Evolutionary conservation across 2,329 filamentous ascomycete species (phyloP), one percentile per base, ranked within the genome.

Genomic region (Cladophialophora chaetospira): DNA sequence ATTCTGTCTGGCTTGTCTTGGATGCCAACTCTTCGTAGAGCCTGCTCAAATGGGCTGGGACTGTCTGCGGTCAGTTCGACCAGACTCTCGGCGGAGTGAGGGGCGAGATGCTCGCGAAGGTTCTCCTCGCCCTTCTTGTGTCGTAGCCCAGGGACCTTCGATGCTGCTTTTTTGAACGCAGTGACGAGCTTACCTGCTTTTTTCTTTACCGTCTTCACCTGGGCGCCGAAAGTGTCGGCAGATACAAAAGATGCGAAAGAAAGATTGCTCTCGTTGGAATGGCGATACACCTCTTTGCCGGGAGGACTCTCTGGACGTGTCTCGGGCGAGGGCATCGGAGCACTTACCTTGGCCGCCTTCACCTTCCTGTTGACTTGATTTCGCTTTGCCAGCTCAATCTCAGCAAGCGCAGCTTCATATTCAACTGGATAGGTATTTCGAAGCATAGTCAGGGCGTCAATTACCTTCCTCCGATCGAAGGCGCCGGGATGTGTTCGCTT

Each of bases 401-500:
- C 17, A 4, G 38, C 10, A 35, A 33, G 46, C 9, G 8, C 29
- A 17, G 46, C 46, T 15, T 49, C 13, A 9, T 49, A 49, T 2
- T 17, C 8, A 13, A 5, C 8, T 10, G 46, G 46, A 35, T 35
- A 49, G 25, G 46, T 35, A 33, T 49, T 23, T 15, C 31, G 46
- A 21, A 49, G 46, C 46, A 38, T 38, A 9, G 33, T 38, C n/a
- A 49, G 31, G 23, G 46, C 31, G 13, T 33, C 25, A 23, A 28
- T n/a, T 13, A 49, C 31, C 21, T 49, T 49, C 3, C 10, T n/a
- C 5, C 46, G 46, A 15, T 49, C 10, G 23, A 38, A 49, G 10
- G 46, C 46, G 46, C 31, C 31, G 26, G 46, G 31, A 38, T 38
- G 19, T 19, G 46, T 38, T 10, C 31, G 48, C 25, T 51, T 51